Base-by-base conservation (phyloP, 2,329 filamentous ascomycete genomes). In the Penicillium paneum region DNA sequence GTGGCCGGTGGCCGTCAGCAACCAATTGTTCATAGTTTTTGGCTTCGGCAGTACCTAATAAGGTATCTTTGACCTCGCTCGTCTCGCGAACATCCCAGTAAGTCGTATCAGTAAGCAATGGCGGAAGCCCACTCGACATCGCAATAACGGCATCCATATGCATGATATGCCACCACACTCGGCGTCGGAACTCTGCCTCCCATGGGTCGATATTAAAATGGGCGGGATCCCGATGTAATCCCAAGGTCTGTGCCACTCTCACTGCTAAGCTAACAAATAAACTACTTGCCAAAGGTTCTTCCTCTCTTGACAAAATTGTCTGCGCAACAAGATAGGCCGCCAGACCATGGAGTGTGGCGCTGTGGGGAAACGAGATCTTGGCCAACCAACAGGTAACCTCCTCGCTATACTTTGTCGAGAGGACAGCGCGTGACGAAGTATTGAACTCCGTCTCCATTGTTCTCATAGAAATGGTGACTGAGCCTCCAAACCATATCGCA, bases 111-210 rank as follows among this genome's bases (percentile, higher is more conserved):
- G 72, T 72, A 13, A 79, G 74, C 24, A 78, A 63, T 11, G 77
- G 77, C 5, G 77, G 77, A n/a, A 79, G 65, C 3, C 78, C 78
- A 48, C 76, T 78, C 3, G 77, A 77, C 67, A 79, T 77, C 4
- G 77, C 74, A n/a, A 79, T 73, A 13, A 78, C 71, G 13, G 76
- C 68, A 58, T 78, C 76, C 67, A 78, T 76, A 44, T 79, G 74
- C 28, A 78, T 73, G 35, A 79, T 76, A 55, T 78, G 76, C 75
- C 76, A 79, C 77, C 77, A 79, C 41, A 79, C 65, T 19, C 76
- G 69, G 45, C 77, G 71, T 35, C 77, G 69, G 29, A 74, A 70
- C 58, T 79, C 76, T 2, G 76, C 76, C 58, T 78, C 75, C 32
- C 71, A 72, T 2, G 74, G 65, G 8, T 70, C 65, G 39, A 80